Evolutionary conservation across 2,329 filamentous ascomycete genomes (phyloP).

Genomic region (Fonsecaea multimorphosa): DNA sequence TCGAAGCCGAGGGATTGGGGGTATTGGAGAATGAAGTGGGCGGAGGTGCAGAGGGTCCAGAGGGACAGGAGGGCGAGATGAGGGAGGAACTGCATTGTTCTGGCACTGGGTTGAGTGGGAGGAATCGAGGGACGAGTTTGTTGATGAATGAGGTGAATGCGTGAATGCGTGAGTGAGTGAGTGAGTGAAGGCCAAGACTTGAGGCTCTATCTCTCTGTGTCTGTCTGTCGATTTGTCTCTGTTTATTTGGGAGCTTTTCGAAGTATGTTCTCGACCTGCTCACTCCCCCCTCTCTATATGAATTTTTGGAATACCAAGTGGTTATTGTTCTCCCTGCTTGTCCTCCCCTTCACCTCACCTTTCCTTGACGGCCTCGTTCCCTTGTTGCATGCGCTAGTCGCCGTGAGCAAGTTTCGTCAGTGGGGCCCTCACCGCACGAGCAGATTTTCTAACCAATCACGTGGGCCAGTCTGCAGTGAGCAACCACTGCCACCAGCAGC

Average conservation of each 20-base stretch:
- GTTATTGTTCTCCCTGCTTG: neutral
- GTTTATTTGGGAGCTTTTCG: neutral
- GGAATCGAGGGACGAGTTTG: too few species aligned
- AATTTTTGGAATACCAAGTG: neutral
- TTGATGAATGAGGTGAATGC: too few species aligned
- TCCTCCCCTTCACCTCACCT: neutral
- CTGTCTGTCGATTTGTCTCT: neutral
- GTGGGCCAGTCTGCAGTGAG: neutral
- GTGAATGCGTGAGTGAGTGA: neutral
- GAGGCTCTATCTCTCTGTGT: neutral
- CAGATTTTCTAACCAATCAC: conserved; percentile 25
- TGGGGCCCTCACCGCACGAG: conserved; percentile 11
- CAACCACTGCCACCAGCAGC: neutral
- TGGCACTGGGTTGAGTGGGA: neutral
- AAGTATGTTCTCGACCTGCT: neutral
- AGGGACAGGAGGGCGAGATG: conserved; percentile 23
- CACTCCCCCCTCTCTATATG: neutral
- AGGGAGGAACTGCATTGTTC: conserved; percentile 13
- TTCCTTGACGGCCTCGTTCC: neutral
- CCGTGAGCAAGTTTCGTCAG: conserved; percentile 30
- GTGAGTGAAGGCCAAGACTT: conserved; percentile 2
- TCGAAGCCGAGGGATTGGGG: conserved; percentile 58
- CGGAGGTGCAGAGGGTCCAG: conserved; percentile 43
- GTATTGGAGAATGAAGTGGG: conserved; percentile 63
- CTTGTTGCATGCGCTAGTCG: conserved; percentile 11